Evolutionary conservation across 2,329 filamentous ascomycete species (phyloP).

Genomic region (Talaromyces sp.): DNA sequence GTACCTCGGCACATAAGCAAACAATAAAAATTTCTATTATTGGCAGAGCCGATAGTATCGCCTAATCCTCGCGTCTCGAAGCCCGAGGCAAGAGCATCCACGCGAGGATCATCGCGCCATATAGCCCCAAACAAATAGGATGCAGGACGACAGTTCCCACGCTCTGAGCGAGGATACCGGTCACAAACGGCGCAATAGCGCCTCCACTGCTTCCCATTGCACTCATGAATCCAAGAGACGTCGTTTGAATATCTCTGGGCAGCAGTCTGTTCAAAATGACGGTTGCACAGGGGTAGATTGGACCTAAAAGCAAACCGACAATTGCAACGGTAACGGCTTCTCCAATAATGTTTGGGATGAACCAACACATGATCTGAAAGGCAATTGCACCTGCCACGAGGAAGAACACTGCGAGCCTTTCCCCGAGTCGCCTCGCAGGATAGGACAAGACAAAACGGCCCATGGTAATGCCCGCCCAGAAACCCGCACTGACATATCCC

Average conservation of each 20-base stretch:
- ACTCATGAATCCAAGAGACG: constrained; percentile 40
- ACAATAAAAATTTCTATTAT: neutral
- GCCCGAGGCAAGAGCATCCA: constrained; percentile 54
- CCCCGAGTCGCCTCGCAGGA: constrained; percentile 65
- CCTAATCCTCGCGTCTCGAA: constrained; percentile 51
- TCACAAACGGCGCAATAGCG: constrained; percentile 48
- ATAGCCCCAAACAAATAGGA: constrained; percentile 57
- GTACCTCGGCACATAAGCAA: neutral
- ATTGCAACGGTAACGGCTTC: constrained; percentile 66
- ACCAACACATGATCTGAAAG: constrained; percentile 77
- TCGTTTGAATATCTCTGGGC: constrained; percentile 40
- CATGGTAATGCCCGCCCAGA: constrained; percentile 70
- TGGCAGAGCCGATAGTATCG: neutral
- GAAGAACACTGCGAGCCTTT: constrained; percentile 66
- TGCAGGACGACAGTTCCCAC: constrained; percentile 51
- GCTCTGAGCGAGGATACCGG: constrained; percentile 49
- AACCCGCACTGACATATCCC: constrained; percentile 74
- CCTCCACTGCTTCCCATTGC: constrained; percentile 45
- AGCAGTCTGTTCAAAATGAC: constrained; percentile 33
- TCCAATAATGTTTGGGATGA: constrained; percentile 71
- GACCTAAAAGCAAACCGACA: constrained; percentile 72
- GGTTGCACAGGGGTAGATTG: constrained; percentile 71
- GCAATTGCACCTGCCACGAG: constrained; percentile 61
- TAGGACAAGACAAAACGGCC: constrained; percentile 71
- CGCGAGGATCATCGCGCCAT: constrained; percentile 53